A percentile compares a stretch with the other conserved stretches of the same genome.
phyloP scores from a whole-genome alignment of 2,329 filamentous ascomycete species.

The Plenodomus biglobosus region DNA sequence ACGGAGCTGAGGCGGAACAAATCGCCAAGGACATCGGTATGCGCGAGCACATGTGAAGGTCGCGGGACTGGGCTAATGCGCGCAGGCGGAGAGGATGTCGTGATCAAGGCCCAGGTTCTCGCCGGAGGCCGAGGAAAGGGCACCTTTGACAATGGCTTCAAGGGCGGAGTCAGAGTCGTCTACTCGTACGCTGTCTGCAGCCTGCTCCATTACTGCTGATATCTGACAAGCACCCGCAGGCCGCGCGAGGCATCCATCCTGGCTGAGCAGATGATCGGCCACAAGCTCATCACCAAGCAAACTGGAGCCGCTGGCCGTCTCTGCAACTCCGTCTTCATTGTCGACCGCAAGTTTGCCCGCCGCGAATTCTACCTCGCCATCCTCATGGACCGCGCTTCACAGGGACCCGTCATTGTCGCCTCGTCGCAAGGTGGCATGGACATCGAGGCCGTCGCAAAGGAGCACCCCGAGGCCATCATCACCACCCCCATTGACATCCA shows the following conservation, averaged over 20 bases:
- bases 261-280: slow-evolving; percentile 98
- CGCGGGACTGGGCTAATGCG: slow-evolving; percentile 31
- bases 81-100: slow-evolving; percentile 82
- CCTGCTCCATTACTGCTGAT: not conserved
- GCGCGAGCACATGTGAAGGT: slow-evolving; percentile 22
- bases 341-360: slow-evolving; percentile 98
- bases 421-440: slow-evolving; percentile 99
- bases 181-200: slow-evolving; percentile 68
- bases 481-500: slow-evolving; percentile 95
- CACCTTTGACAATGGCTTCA: slow-evolving; percentile 95
- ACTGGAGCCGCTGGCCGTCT: slow-evolving; percentile 90
- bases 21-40: slow-evolving; percentile 86
- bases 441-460: slow-evolving; percentile 97
- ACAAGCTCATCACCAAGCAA: slow-evolving; percentile 99
- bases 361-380: slow-evolving; percentile 99
- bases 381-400: slow-evolving; percentile 92
- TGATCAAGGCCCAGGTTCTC: slow-evolving; percentile 99
- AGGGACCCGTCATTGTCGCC: slow-evolving; percentile 92
- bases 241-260: slow-evolving; percentile 96
- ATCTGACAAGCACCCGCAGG: slow-evolving; percentile 43
- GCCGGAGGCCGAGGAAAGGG: slow-evolving; percentile 98
- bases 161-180: slow-evolving; percentile 97
- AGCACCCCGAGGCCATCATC: slow-evolving; percentile 92
- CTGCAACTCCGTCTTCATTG: slow-evolving; percentile 98
- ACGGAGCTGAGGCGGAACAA: slow-evolving; percentile 82